These are phyloP conservation scores for Aspergillus sclerotialis DNA, from an alignment of 2,329 filamentous ascomycete species.

Conservation along the genomic window DNA sequence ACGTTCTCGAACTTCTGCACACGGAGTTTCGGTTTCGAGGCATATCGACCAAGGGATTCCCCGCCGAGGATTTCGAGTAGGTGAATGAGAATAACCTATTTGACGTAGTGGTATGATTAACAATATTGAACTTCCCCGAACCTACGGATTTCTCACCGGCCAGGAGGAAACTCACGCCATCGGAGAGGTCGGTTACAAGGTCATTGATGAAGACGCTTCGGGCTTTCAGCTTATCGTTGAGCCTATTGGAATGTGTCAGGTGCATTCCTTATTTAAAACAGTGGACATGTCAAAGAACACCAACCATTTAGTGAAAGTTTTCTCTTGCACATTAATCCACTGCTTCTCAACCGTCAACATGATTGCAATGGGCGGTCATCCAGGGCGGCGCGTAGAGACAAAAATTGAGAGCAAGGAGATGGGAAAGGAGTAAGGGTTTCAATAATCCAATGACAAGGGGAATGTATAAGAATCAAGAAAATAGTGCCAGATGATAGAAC, in stretches of 20 bases:
- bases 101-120: not conserved
- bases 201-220: constrained; percentile 76
- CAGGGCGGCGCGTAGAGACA: no score
- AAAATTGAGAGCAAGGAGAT: no score
- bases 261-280: not conserved
- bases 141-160: not conserved
- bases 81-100: constrained; percentile 85
- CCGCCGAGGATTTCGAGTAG: constrained; percentile 91
- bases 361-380: constrained; percentile 22
- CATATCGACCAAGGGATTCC: constrained; percentile 94
- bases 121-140: not conserved
- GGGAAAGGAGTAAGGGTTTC: no score
- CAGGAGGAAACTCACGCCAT: constrained; percentile 63
- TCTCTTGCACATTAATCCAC: constrained; percentile 80
- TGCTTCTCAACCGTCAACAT: constrained; percentile 52
- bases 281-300: constrained; percentile 5
- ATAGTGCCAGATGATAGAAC: not conserved
- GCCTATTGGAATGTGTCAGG: constrained; percentile 47
- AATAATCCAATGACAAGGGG: no score
- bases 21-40: constrained; percentile 88
- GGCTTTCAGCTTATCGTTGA: constrained; percentile 87
- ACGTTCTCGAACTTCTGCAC: constrained; percentile 98
- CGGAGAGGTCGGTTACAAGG: constrained; percentile 80
- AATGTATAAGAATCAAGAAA: no score
- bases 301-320: constrained; percentile 98